Conservation (phyloP, 2,329 filamentous ascomycete species). For the Neonectria magnoliae region DNA sequence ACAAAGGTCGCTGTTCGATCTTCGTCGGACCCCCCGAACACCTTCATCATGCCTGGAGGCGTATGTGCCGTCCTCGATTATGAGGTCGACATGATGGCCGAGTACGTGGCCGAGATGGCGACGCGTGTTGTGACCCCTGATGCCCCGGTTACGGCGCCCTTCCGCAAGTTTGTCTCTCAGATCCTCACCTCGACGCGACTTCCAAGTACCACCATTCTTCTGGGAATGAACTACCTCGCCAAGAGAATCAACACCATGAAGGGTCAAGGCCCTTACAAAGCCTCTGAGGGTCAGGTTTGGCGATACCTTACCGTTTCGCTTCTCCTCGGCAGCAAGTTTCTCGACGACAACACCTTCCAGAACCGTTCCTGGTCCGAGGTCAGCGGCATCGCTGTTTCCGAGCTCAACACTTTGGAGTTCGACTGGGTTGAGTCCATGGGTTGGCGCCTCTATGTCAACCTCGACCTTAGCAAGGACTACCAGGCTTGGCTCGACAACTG, state of each 20-base stretch:
- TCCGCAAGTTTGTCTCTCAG: constrained; percentile 91
- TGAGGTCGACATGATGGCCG: constrained; percentile 94
- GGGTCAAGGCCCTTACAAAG: constrained; percentile 61
- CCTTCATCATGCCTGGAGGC: constrained; percentile 75
- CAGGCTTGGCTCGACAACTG: constrained; percentile 71
- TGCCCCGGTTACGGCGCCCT: constrained; percentile 70
- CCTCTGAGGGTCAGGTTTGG: constrained; percentile 79
- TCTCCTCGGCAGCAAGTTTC: constrained; percentile 91
- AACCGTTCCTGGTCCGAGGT: constrained; percentile 97
- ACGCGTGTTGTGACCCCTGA: constrained; percentile 66
- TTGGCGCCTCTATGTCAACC: constrained; percentile 88
- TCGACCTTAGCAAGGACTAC: constrained; percentile 78
- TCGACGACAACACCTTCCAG: constrained; percentile 97
- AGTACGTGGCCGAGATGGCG: constrained; percentile 93
- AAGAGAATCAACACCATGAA: constrained; percentile 83
- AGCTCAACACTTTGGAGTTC: constrained; percentile 86
- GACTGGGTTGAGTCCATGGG: constrained; percentile 87
- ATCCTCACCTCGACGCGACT: constrained; percentile 90
- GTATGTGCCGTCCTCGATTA: constrained; percentile 96
- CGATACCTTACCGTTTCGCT: constrained; percentile 87
- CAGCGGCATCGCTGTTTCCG: constrained; percentile 84
- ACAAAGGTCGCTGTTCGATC: constrained; percentile 52
- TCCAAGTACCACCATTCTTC: constrained; percentile 88
- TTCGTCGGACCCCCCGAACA: constrained; percentile 49
- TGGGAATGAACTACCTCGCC: constrained; percentile 90